Evolutionary conservation across 257 asterid species (phyloP), one percentile per base, ranked within the genome.

Genomic region (Salvia rosmarinus): DNA sequence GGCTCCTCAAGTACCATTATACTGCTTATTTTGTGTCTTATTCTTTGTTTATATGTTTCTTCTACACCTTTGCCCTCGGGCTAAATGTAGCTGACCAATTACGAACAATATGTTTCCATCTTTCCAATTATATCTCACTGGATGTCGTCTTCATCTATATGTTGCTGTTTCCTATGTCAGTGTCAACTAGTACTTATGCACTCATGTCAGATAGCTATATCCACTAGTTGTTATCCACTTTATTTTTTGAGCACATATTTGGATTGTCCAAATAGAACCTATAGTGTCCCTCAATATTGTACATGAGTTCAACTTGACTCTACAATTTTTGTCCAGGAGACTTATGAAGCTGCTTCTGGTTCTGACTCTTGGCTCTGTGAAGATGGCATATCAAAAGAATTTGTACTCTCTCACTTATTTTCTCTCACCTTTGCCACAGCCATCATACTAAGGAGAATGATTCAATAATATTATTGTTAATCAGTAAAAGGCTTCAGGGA

Each of bases 331-430:
- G 12, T 4, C 35, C 67, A 61, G 46, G 65, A n/a, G 50, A 34
- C 0, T 1, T 6, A 4, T n/a, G 17, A 50, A 62, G 52, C 52
- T 43, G 42, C 56, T 64, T 44, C 70, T 20, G 50, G 52, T 20
- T 39, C 70, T 6, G 52, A 42, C 70, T 6, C 52, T 64, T 64
- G 55, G 40, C 37, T 21, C 0, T n/a, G n/a, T n/a, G n/a, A n/a
- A n/a, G n/a, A n/a, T n/a, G n/a, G n/a, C n/a, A n/a, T n/a, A n/a
- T n/a, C n/a, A n/a, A n/a, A n/a, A n/a, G n/a, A n/a, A n/a, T n/a
- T n/a, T n/a, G n/a, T n/a, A n/a, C 9, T 17, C 14, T 39, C 28
- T 14, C 54, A 42, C 21, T 17, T 39, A 19, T 39, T 28, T 3
- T 25, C 30, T 25, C n/a, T 13, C 20, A 9, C 34, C 16, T 30